Evolutionary conservation across 2,329 filamentous ascomycete species (phyloP).

Genomic region (Xylariaceae sp.): DNA sequence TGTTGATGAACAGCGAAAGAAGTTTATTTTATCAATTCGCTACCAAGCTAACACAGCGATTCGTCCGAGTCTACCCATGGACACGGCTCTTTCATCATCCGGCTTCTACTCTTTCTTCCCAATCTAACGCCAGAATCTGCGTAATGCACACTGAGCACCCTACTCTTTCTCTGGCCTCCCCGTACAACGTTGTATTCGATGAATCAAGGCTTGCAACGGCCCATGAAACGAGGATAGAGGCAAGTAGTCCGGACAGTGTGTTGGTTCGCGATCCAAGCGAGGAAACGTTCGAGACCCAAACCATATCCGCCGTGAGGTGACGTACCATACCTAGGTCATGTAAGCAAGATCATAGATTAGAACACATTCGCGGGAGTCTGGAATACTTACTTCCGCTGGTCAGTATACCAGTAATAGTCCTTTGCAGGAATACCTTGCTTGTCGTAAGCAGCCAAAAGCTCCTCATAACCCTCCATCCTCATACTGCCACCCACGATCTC

Average conservation of each 20-base stretch:
- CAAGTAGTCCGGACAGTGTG: slow-evolving; percentile 65
- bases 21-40: no score
- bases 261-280: slow-evolving; percentile 63
- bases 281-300: slow-evolving; percentile 80
- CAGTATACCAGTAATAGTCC: slow-evolving; percentile 98
- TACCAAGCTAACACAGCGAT: no score
- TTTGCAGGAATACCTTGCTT: slow-evolving; percentile 79
- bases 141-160: no score
- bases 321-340: slow-evolving; percentile 69
- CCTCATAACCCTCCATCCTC: slow-evolving; percentile 90
- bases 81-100: no score
- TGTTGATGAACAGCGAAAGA: no score
- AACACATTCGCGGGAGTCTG: slow-evolving; percentile 6
- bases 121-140: no score
- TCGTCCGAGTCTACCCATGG: no score
- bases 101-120: no score
- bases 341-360: slow-evolving; percentile 15
- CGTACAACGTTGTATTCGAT: no score
- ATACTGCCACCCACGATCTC: slow-evolving; percentile 97
- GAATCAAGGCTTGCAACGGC: slow-evolving; percentile 68
- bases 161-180: no score
- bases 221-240: slow-evolving; percentile 79
- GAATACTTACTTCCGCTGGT: slow-evolving; percentile 80
- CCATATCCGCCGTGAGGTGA: slow-evolving; percentile 93
- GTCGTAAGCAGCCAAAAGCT: slow-evolving; percentile 84